These are phyloP conservation scores for Starmerella roubikii DNA, from an alignment of 805 yeast genomes.

Conservation along the genomic window DNA sequence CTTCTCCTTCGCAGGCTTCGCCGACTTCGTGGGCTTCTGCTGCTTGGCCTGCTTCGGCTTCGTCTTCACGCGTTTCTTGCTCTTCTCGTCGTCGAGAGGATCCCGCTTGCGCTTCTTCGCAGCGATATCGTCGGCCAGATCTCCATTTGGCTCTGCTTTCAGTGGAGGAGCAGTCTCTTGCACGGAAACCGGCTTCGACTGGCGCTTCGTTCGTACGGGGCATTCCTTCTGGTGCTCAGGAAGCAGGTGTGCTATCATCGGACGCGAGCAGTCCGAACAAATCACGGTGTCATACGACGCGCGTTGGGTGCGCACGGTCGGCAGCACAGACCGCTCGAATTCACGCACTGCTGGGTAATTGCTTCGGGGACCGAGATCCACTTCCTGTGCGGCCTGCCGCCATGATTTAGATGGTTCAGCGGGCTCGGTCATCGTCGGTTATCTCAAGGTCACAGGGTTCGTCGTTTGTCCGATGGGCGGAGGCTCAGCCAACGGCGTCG, in stretches of 20 bases:
- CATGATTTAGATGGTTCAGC: slow-evolving; percentile 5
- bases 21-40: slow-evolving; percentile 8
- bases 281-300: slow-evolving; percentile 21
- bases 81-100: not conserved
- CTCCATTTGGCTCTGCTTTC: not conserved
- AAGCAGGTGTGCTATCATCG: slow-evolving; percentile 19
- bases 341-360: slow-evolving; percentile 12
- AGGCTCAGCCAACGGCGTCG: no score
- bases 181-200: not conserved
- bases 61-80: slow-evolving; percentile 5
- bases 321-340: slow-evolving; percentile 21
- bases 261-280: slow-evolving; percentile 24
- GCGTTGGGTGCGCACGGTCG: slow-evolving; percentile 19
- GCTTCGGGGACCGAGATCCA: slow-evolving; percentile 6
- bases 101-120: not conserved
- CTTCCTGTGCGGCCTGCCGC: slow-evolving; percentile 17
- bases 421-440: not conserved
- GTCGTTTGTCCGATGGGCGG: no score
- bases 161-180: not conserved
- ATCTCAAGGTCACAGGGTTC: no score
- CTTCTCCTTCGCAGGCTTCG: slow-evolving; percentile 38
- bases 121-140: not conserved
- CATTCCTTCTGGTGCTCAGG: slow-evolving; percentile 19
- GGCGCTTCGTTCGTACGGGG: not conserved
- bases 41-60: slow-evolving; percentile 7